Conservation (phyloP, 768 basidiomycete genomes). For the Podaxis sp. region DNA sequence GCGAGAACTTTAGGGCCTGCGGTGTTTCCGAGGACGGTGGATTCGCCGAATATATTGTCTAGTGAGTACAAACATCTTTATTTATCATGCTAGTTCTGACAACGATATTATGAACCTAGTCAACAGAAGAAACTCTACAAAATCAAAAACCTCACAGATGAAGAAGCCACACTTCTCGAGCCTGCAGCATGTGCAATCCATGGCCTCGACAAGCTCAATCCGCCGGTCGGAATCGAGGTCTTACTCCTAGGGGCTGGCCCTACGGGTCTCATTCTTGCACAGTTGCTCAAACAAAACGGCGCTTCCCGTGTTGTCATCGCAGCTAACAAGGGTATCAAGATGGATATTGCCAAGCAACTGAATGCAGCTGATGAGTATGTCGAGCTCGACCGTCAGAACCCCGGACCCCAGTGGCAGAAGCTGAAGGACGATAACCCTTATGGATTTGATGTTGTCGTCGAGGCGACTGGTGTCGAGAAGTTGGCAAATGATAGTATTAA, state of each 20-base stretch:
- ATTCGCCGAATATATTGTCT: slow-evolving; percentile 87
- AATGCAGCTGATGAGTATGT: slow-evolving; percentile 84
- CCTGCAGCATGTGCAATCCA: slow-evolving; percentile 92
- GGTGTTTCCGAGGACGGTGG: slow-evolving; percentile 84
- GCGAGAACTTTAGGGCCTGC: slow-evolving; percentile 80
- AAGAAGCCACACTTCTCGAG: slow-evolving; percentile 85
- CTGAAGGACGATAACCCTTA: slow-evolving; percentile 81
- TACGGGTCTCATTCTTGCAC: slow-evolving; percentile 86
- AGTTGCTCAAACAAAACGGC: slow-evolving; percentile 85
- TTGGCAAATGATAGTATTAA: slow-evolving; percentile 88
- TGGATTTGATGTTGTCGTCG: slow-evolving; percentile 85
- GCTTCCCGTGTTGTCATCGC: slow-evolving; percentile 81
- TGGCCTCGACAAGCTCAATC: slow-evolving; percentile 84
- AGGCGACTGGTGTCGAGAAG: slow-evolving; percentile 74
- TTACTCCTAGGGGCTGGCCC: slow-evolving; percentile 90
- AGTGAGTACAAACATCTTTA: slow-evolving; percentile 47
- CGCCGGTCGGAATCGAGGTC: slow-evolving; percentile 81
- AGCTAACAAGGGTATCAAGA: slow-evolving; percentile 89
- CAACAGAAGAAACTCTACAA: slow-evolving; percentile 78
- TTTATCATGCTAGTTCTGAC: background rate
- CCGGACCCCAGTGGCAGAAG: slow-evolving; percentile 77
- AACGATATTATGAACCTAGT: slow-evolving; percentile 17
- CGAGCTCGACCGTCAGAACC: slow-evolving; percentile 76
- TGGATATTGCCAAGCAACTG: slow-evolving; percentile 78
- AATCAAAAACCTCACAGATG: slow-evolving; percentile 83